Percentiles rank a stretch among this genome's conserved stretches.
phyloP scores from a whole-genome alignment of 1,284 basidiomycete species.

The Clitocybe nebularis region DNA sequence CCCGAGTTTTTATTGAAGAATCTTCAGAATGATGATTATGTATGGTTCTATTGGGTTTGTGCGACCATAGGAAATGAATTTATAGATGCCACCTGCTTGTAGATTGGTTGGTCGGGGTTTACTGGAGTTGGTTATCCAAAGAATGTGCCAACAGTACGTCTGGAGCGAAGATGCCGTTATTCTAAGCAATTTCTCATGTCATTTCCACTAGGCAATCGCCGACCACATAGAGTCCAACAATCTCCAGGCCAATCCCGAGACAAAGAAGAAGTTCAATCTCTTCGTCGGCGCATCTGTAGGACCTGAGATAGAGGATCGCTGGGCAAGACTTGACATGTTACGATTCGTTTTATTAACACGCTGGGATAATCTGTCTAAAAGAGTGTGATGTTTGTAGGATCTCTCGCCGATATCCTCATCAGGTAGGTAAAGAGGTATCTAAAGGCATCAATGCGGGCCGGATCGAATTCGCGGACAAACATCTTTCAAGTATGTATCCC shows the following conservation, averaged over 20 bases:
- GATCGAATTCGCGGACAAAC: slow-evolving; percentile 43
- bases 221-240: slow-evolving; percentile 42
- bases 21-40: slow-evolving; percentile 40
- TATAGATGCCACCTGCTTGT: no score
- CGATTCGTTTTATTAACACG: background rate
- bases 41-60: no score
- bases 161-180: background rate
- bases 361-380: background rate
- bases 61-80: no score
- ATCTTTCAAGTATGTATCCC: slow-evolving; percentile 34
- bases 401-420: slow-evolving; percentile 43
- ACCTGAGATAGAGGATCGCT: slow-evolving; percentile 45
- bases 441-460: slow-evolving; percentile 48
- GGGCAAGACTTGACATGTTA: slow-evolving; percentile 44
- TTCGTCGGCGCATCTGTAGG: slow-evolving; percentile 50
- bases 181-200: background rate
- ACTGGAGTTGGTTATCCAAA: slow-evolving; percentile 52
- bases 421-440: slow-evolving; percentile 47
- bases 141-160: slow-evolving; percentile 35
- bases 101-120: slow-evolving; percentile 50
- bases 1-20: no score
- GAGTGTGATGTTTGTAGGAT: slow-evolving; percentile 29
- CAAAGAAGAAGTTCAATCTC: slow-evolving; percentile 46
- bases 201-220: slow-evolving; percentile 37
- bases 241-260: slow-evolving; percentile 38